Evolutionary conservation across 305 asterid genomes (phyloP), one percentile per base, ranked within the genome.

Genomic region (Plantago lanceolata): DNA sequence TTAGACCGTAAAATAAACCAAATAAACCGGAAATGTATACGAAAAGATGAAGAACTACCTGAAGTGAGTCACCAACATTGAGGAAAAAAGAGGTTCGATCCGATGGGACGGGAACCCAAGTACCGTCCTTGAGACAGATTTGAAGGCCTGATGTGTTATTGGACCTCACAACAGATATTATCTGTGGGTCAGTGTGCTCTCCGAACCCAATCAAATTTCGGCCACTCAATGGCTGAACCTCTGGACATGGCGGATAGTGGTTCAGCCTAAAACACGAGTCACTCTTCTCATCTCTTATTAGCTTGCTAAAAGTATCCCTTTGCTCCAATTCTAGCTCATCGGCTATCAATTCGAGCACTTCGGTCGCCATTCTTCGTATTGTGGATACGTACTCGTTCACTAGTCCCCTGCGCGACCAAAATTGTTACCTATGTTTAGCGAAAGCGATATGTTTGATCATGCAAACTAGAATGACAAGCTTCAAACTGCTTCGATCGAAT

Each of bases 131-230:
- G 18, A 75, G 77, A 19, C 79, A 77, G 20, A 89, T 86, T 78
- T 89, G 87, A 8, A 89, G 84, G 6, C 96, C 96, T 1, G 95
- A 67, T 0, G 76, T 71, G 71, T 71, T 78, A 73, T 89, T 89
- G 2, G 95, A 86, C 57, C 96, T 79, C 1, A 86, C 44, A 9
- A 89, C 85, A 6, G 96, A 86, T 44, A 89, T 79, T 1, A 89
- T 68, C 57, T 89, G 96, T 8, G 95, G 96, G 81, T 89, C 96
- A 3, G 96, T 89, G 68, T 89, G 96, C 37, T 86, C 96, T 31
- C 96, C 96, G 51, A 89, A 86, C 12, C 96, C 96, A 6, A 89
- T 48, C 61, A 86, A 61, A 63, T 80, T 79, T 45, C 74, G 69
- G 1, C 79, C 82, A 47, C 75, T 63, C 80, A 76, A 64, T 65